These are phyloP conservation scores for Creolimax fragrantissima DNA, from an alignment of 78 protist species.

Conservation along the genomic window DNA sequence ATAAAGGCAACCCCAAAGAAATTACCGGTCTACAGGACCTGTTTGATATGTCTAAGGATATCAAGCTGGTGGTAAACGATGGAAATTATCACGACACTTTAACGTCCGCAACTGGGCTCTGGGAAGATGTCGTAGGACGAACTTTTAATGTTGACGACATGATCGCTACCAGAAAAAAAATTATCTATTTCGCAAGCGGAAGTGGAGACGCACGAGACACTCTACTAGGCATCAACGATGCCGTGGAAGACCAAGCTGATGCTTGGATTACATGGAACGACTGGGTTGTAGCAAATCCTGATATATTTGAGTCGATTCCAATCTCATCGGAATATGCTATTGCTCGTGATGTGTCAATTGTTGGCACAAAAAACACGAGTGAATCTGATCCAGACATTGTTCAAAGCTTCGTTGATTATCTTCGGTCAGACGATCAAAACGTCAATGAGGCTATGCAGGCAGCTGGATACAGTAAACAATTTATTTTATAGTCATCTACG, in stretches of 20 bases:
- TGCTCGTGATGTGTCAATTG: background rate
- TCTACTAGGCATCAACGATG: background rate
- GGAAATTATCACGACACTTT: background rate
- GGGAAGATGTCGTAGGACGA: background rate
- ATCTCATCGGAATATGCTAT: background rate
- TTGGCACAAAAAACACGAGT: background rate
- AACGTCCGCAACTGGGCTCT: background rate
- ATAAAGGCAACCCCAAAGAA: background rate
- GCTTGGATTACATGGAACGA: background rate
- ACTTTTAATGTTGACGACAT: background rate
- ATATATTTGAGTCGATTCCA: background rate
- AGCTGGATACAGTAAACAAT: background rate
- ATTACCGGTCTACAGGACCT: background rate
- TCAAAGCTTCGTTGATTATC: background rate
- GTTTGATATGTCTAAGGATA: background rate
- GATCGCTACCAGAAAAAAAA: background rate
- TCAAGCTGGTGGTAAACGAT: background rate
- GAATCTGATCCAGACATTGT: background rate
- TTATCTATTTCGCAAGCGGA: background rate
- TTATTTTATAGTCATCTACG: too few relatives aligned
- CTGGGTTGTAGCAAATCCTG: background rate
- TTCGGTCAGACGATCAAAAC: background rate
- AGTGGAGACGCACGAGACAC: background rate
- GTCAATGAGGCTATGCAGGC: background rate
- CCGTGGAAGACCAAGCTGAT: background rate